Evolutionary conservation across 129 eudicot species (phyloP), one percentile per base, ranked within the genome.

Genomic region (Ambrosia trifida): DNA sequence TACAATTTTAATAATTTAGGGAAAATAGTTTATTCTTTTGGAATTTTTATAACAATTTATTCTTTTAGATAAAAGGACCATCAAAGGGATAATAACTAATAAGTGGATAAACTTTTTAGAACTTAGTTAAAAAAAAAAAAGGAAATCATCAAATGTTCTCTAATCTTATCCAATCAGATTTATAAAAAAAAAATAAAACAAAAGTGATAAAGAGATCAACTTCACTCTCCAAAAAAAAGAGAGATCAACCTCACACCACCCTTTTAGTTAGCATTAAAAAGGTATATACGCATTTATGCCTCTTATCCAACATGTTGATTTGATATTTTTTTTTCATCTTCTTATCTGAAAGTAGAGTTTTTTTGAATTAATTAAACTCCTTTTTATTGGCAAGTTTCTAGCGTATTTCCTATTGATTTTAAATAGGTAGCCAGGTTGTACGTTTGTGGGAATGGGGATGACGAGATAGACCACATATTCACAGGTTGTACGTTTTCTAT

Each of bases 261-360:
- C 65, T 41, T 58, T 59, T 59, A 30, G 5, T 8, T 54, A 54
- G 31, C 61, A 54, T 11, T 57, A 57, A 9, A 59, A 59, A 59
- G 13, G 65, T 24, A 14, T 59, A 59, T 59, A 14, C 65, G 65
- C 43, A 59, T 59, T 31, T 59, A 59, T 13, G n/a, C 43, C 65
- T 59, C 41, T 59, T 59, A 59, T 59, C 65, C 65, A 6, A 4
- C 41, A 30, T 4, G 65, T 59, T 59, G 20, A 31, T 59, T 59
- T 51, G 11, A 51, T 16, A 5, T 1, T 24, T 24, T 24, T 24
- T 24, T 51, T 51, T 16, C 30, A n/a, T 49, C 54, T 49, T 7
- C 20, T 49, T 49, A 49, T 49, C 20, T 16, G 28, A 51, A 49
- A 51, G 58, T 51, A 51, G 18, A 14, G 32, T 19, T 54, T 19